Percentiles rank a stretch among this genome's conserved stretches.
Evolutionary conservation across 2,329 filamentous ascomycete genomes (phyloP).

Genomic region (Exophiala sp.): DNA sequence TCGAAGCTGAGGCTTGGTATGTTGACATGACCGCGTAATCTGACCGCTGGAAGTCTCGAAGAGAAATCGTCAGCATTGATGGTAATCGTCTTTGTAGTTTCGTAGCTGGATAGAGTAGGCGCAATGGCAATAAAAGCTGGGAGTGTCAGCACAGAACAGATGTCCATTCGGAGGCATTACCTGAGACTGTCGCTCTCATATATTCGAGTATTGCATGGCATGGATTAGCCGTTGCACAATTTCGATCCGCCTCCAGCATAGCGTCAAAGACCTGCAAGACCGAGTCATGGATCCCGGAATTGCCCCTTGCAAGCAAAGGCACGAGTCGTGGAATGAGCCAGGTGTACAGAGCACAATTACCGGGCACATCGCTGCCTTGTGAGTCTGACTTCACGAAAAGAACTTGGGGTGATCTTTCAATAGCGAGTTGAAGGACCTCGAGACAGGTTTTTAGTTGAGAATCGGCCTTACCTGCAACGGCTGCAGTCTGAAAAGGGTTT

Average conservation of each 20-base stretch:
- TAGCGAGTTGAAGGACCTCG: slow-evolving; percentile 69
- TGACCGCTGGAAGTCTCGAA: neutral
- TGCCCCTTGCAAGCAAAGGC: slow-evolving; percentile 37
- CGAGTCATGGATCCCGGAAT: slow-evolving; percentile 6
- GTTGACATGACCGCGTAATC: neutral
- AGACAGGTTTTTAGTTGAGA: slow-evolving; percentile 62
- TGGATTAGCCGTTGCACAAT: slow-evolving; percentile 1
- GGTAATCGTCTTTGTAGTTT: slow-evolving; percentile 11
- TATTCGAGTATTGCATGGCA: slow-evolving; percentile 9
- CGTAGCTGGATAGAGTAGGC: neutral
- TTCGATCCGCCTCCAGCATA: slow-evolving; percentile 14
- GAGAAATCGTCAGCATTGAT: slow-evolving; percentile 18
- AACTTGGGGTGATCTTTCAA: slow-evolving; percentile 68
- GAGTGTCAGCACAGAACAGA: neutral
- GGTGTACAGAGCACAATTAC: slow-evolving; percentile 46
- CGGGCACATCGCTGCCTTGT: slow-evolving; percentile 2
- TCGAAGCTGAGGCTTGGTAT: slow-evolving; percentile 15
- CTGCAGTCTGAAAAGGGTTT: slow-evolving; percentile 62
- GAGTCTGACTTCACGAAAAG: slow-evolving; percentile 62
- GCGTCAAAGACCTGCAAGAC: slow-evolving; percentile 9
- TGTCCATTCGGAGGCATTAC: slow-evolving; percentile 1
- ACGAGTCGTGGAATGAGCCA: slow-evolving; percentile 55
- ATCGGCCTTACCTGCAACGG: slow-evolving; percentile 41
- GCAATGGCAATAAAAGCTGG: slow-evolving; percentile 10
- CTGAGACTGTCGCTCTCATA: slow-evolving; percentile 10